These are phyloP conservation scores for Physcia stellaris DNA, from an alignment of 495 filamentous ascomycete species.

Conservation along the genomic window DNA sequence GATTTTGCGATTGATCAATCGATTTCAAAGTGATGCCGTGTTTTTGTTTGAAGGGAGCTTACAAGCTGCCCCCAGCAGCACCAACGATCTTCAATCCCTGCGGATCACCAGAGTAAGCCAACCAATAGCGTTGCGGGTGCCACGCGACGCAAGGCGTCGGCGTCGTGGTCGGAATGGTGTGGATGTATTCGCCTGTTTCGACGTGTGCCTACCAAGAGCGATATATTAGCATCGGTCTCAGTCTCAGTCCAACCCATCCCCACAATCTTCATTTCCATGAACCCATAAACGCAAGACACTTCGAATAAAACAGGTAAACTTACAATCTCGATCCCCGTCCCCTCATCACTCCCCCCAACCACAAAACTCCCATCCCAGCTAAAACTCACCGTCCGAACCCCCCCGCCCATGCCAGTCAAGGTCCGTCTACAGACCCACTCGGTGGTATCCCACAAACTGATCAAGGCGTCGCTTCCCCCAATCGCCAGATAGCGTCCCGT, in stretches of 20 bases:
- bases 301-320: constrained; percentile 5
- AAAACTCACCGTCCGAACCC: constrained; percentile 76
- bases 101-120: constrained; percentile 79
- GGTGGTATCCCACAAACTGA: constrained; percentile 81
- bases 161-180: constrained; percentile 58
- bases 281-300: background rate
- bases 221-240: constrained; percentile 39
- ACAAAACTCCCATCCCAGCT: constrained; percentile 85
- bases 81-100: constrained; percentile 76
- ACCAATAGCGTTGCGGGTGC: constrained; percentile 79
- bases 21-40: background rate
- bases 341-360: constrained; percentile 74
- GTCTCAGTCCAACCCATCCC: constrained; percentile 13
- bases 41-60: constrained; percentile 1
- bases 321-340: constrained; percentile 26
- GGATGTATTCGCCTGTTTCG: constrained; percentile 76
- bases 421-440: constrained; percentile 85
- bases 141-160: constrained; percentile 53
- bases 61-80: constrained; percentile 32
- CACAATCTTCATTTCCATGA: constrained; percentile 7
- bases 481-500: constrained; percentile 71
- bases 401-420: constrained; percentile 59
- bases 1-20: background rate
- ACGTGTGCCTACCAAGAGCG: constrained; percentile 76
- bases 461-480: constrained; percentile 77